A percentile compares a stretch with the other conserved stretches of the same genome.
Conservation (phyloP, 768 basidiomycete species). For the Termitomyces heimii region DNA sequence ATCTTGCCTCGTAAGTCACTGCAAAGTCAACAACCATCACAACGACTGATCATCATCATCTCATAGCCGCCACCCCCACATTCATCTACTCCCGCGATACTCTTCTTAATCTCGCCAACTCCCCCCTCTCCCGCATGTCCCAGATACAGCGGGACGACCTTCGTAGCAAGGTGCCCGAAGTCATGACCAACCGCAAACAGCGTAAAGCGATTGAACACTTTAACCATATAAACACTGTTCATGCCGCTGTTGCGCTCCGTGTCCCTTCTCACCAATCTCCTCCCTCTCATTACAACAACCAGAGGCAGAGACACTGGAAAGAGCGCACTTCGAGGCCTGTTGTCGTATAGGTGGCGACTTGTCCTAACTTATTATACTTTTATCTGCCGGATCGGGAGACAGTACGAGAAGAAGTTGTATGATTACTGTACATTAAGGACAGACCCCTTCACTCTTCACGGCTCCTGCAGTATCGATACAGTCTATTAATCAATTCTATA, state of each 20-base stretch:
- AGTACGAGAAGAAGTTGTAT: neutral
- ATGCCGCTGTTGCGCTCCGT: neutral
- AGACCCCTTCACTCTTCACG: neutral
- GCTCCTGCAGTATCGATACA: neutral
- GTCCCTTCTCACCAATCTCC: neutral
- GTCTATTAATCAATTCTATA: neutral
- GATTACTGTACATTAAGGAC: neutral
- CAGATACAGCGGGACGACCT: conserved; percentile 17
- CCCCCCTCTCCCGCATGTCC: conserved; percentile 20
- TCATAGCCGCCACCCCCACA: conserved; percentile 9
- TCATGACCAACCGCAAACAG: conserved; percentile 22
- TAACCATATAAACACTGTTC: conserved; percentile 5
- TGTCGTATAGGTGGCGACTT: neutral
- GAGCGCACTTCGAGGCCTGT: neutral
- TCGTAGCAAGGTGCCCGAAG: conserved; percentile 19
- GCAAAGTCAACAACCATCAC: neutral
- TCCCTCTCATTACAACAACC: neutral
- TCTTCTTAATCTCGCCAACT: conserved; percentile 21
- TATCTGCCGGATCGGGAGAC: neutral
- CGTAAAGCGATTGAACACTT: conserved; percentile 22
- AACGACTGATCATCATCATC: neutral
- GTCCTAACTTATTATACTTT: neutral
- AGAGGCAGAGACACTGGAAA: neutral
- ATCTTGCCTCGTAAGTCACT: conserved; percentile 12
- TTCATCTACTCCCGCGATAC: conserved; percentile 19